Percentiles rank a stretch among this genome's conserved stretches.
phyloP scores from a whole-genome alignment of 2,329 filamentous ascomycete genomes.

The Fusarium avenaceum region DNA sequence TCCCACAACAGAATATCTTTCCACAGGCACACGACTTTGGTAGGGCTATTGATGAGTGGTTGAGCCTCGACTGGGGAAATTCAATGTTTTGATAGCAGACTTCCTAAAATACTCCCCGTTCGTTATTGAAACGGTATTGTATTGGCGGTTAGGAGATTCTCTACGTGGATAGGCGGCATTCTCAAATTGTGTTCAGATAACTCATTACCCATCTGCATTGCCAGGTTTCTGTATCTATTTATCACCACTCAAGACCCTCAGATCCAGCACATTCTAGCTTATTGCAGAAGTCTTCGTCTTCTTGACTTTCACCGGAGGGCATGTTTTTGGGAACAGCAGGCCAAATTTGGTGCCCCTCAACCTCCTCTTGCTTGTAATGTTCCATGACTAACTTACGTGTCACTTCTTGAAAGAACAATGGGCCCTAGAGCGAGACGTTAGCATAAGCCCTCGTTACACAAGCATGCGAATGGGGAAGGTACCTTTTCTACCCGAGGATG shows the following conservation, averaged over 20 bases:
- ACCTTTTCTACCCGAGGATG: conserved; percentile 22
- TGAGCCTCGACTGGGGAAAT: conserved; percentile 4
- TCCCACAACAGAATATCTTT: not conserved
- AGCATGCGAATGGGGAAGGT: not conserved
- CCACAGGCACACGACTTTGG: conserved; percentile 1
- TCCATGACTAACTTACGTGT: not conserved
- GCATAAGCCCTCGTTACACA: not conserved
- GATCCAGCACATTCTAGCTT: not conserved
- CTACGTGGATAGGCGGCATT: too few species aligned
- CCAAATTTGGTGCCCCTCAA: not conserved
- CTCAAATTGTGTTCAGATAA: too few species aligned
- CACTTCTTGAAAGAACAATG: conserved; percentile 2
- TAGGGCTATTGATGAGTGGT: conserved; percentile 10
- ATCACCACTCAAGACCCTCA: not conserved
- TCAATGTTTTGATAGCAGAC: too few species aligned
- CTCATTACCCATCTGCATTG: too few species aligned
- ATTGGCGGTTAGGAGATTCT: too few species aligned
- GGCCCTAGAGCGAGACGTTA: not conserved
- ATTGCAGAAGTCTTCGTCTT: not conserved
- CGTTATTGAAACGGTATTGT: too few species aligned
- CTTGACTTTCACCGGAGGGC: not conserved
- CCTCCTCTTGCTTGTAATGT: conserved; percentile 4
- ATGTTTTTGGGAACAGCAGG: not conserved
- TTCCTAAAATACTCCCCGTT: too few species aligned
- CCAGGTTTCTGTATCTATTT: too few species aligned